Base-by-base conservation (phyloP, 1,139 yeast species). In the Suhomyces ambrosiae region DNA sequence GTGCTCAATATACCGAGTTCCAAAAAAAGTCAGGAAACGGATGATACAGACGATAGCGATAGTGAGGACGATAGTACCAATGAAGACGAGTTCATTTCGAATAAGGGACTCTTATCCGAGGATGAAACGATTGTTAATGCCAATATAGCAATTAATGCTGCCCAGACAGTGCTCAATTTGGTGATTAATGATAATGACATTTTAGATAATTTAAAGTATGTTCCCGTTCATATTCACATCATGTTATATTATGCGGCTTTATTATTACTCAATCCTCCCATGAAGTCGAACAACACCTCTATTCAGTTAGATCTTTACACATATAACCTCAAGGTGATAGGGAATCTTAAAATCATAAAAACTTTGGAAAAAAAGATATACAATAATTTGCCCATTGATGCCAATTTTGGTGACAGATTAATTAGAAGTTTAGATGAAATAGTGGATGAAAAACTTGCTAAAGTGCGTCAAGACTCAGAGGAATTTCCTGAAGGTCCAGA, bases 241-340 rank as follows among this genome's bases (percentile, higher is more conserved):
- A 82, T 82, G 87, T 60, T 81, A 13, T 82, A 81, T 51, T 82
- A 81, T 51, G 85, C 88, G 0, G 82, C 84, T 0, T 58, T 82
- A 38, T 55, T 82, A 23, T 58, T 81, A 7, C 60, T 81, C 21
- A 74, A 75, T 45, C 79, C 82, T 3, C 78, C 77, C 0, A 30
- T 53, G 10, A 57, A 56, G 27, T 57, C 61, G 3, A 57, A 48
- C 35, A 48, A 49, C 41, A 30, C 22, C 3, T 45, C 53, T 3
- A 38, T 49, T 5, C 41, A 48, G 23, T 37, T 40, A 34, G 45
- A 51, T 31, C 44, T 54, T 5, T 47, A 47, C 17, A 49, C 49
- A 0, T 51, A 56, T 30, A 58, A 53, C 35, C 22, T 36, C 18
- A 51, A 58, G 16, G 30, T 61, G 2, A 40, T 70, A 3, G 46